Evolutionary conservation across 306 rosid species (phyloP), one percentile per base, ranked within the genome.

Genomic region (Malus asiatica): DNA sequence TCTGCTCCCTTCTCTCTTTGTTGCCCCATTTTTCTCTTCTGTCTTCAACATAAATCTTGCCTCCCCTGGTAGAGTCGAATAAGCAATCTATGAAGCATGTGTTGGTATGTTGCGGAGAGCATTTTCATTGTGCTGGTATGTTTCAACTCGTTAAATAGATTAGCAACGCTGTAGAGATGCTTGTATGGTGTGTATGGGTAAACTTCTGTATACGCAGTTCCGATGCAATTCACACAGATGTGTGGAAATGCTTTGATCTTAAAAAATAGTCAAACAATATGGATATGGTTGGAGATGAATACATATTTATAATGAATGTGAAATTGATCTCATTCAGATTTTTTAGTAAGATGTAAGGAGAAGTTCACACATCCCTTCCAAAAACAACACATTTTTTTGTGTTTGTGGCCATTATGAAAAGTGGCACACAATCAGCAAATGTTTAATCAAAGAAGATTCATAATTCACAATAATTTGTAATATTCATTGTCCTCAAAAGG

Each of bases 121-220:
- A 32, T 19, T 65, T 16, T 2, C 60, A 1, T 68, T 57, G 14
- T 59, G 12, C 33, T 55, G 58, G 20, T 48, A 29, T 12, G 29
- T 72, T n/a, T 19, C 60, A 85, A 89, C 35, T 32, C 3, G 14
- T n/a, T 25, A 61, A n/a, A 61, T 61, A 27, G 20, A 61, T 5
- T 27, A 23, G 66, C 65, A 60, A 61, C 9, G 33, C 8, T 61
- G 35, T 14, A 25, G 18, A 11, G 35, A 23, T 61, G 35, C 19
- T 25, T 25, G 33, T 13, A 60, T 60, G 33, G 4, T 60, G 19
- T 12, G 65, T 23, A 25, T 6, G 5, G 27, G 65, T 60, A 25
- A 11, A 12, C 16, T 60, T 60, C 65, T 25, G 9, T 60, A n/a
- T 46, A 0, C 53, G 53, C 19, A 46, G 19, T 46, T 46, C 2